phyloP scores from a whole-genome alignment of 2,329 filamentous ascomycete genomes.

The Neurospora crassa region DNA sequence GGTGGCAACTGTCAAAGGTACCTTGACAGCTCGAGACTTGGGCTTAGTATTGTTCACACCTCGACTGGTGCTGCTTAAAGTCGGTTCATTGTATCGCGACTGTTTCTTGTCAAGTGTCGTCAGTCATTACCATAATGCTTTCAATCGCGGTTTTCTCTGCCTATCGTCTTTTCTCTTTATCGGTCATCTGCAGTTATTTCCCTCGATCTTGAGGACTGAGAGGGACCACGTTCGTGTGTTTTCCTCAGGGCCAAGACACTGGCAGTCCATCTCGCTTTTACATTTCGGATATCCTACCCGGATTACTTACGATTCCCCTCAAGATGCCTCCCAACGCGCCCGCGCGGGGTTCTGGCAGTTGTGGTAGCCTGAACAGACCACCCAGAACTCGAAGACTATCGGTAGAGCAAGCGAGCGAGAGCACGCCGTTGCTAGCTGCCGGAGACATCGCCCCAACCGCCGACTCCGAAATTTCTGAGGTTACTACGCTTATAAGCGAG shows the following conservation, averaged over 20 bases:
- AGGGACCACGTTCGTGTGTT: neutral
- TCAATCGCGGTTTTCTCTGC: neutral
- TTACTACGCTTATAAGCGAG: conserved; percentile 10
- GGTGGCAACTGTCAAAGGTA: neutral
- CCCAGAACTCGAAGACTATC: neutral
- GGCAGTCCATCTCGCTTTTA: neutral
- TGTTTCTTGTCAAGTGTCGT: neutral
- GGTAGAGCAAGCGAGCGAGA: conserved; percentile 17
- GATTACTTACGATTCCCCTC: neutral
- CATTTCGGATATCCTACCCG: neutral
- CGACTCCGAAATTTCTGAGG: conserved; percentile 13
- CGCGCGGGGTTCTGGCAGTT: neutral
- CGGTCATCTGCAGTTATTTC: neutral
- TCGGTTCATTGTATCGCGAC: neutral
- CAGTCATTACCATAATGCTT: neutral
- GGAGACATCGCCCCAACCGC: conserved; percentile 11
- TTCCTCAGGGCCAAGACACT: neutral
- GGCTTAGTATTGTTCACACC: neutral
- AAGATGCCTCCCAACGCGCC: neutral
- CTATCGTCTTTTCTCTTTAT: neutral
- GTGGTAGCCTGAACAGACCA: neutral
- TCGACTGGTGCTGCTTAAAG: neutral
- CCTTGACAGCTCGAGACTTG: neutral
- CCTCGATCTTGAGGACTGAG: neutral
- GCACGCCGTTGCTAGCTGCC: conserved; percentile 22